Evolutionary conservation across 140 eudicot species (phyloP).

Genomic region (Bidens hawaiensis): DNA sequence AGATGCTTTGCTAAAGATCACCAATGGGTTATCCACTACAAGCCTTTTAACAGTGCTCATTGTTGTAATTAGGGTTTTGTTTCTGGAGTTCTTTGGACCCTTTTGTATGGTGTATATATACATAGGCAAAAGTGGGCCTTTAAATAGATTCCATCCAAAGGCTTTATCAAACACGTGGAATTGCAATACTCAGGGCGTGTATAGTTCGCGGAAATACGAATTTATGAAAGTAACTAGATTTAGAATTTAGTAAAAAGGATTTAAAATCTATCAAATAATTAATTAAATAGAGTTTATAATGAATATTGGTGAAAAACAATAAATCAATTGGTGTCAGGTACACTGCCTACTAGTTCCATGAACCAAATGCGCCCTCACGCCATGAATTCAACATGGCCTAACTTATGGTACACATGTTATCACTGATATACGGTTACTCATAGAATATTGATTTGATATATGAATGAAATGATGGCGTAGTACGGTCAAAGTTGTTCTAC

Average conservation of each 20-base stretch:
- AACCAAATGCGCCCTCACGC: too few relatives aligned
- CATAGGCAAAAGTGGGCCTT: background rate
- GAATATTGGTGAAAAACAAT: too few relatives aligned
- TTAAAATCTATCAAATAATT: too few relatives aligned
- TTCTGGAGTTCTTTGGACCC: background rate
- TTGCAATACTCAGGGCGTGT: background rate
- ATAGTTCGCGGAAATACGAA: too few relatives aligned
- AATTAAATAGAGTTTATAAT: too few relatives aligned
- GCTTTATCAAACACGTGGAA: background rate
- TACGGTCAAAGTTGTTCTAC: slow-evolving; percentile 5
- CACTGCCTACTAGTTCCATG: too few relatives aligned
- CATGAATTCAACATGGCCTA: slow-evolving; percentile 1
- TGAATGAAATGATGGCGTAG: slow-evolving; percentile 14
- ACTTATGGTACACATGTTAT: background rate
- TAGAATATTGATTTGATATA: slow-evolving; percentile 17
- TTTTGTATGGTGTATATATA: slow-evolving; percentile 6
- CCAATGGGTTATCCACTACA: slow-evolving; percentile 46
- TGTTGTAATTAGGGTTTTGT: background rate
- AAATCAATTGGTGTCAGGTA: too few relatives aligned
- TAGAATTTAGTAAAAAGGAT: too few relatives aligned
- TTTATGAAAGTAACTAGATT: too few relatives aligned
- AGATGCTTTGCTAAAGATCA: slow-evolving; percentile 50
- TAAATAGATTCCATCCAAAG: background rate
- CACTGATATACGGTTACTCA: background rate
- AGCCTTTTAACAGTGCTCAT: slow-evolving; percentile 42